Percentiles rank a stretch among this genome's conserved stretches.
Conservation (phyloP, 768 basidiomycete genomes). For the Tylopilus felleus region DNA sequence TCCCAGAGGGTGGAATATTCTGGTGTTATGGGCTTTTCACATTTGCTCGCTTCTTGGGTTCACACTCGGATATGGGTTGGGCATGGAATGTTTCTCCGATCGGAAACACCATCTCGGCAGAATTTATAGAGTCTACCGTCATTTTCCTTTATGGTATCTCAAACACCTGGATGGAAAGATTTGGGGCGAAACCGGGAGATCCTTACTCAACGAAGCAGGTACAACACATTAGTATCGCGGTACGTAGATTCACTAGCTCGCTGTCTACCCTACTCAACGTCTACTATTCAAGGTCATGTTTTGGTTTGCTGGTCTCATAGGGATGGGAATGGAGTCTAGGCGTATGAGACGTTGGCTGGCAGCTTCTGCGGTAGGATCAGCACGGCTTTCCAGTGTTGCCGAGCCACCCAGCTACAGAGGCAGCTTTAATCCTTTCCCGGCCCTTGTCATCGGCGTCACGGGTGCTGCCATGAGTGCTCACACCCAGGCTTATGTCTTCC, state of each 20-base stretch:
- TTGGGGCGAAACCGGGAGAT: slow-evolving; percentile 75
- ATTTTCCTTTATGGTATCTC: slow-evolving; percentile 88
- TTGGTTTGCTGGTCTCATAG: slow-evolving; percentile 88
- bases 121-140: slow-evolving; percentile 73
- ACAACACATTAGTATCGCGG: slow-evolving; percentile 93
- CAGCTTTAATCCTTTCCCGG: slow-evolving; percentile 91
- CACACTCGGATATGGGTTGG: slow-evolving; percentile 86
- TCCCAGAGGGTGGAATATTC: slow-evolving; percentile 83
- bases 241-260: slow-evolving; percentile 31
- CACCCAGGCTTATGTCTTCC: slow-evolving; percentile 87
- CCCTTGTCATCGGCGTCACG: slow-evolving; percentile 89
- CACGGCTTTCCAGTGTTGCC: slow-evolving; percentile 34
- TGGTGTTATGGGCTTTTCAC: slow-evolving; percentile 86
- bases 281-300: slow-evolving; percentile 66
- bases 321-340: slow-evolving; percentile 86
- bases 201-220: slow-evolving; percentile 89
- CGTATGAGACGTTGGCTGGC: slow-evolving; percentile 72
- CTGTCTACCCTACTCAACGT: background rate
- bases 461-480: slow-evolving; percentile 94
- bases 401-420: slow-evolving; percentile 73
- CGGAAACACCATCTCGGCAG: slow-evolving; percentile 54
- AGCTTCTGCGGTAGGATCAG: slow-evolving; percentile 39
- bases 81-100: slow-evolving; percentile 82
- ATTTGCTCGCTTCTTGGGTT: slow-evolving; percentile 93
- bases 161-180: slow-evolving; percentile 97